Evolutionary conservation across 2,329 filamentous ascomycete genomes (phyloP).

Genomic region (Teratosphaeria zuluensis): DNA sequence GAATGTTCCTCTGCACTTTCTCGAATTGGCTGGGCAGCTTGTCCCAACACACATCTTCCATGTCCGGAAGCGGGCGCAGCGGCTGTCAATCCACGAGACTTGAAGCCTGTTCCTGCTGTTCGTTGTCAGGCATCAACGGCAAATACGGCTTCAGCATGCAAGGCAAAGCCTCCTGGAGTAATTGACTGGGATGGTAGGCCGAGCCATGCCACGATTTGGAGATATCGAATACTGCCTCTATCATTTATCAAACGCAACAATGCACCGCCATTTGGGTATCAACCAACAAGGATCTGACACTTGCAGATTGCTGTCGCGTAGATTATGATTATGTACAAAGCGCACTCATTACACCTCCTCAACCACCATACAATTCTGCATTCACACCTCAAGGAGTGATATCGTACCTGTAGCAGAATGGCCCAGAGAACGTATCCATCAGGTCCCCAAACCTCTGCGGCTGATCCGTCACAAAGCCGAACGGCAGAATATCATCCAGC

Average conservation of each 20-base stretch:
- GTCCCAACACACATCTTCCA: too few relatives aligned
- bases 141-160: too few relatives aligned
- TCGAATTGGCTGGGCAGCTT: too few relatives aligned
- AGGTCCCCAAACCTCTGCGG: constrained; percentile 16
- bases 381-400: neutral
- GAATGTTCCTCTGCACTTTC: too few relatives aligned
- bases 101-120: neutral
- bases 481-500: constrained; percentile 33
- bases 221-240: neutral
- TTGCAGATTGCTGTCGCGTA: neutral
- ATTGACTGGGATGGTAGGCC: too few relatives aligned
- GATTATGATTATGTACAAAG: neutral
- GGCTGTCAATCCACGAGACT: neutral
- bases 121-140: neutral
- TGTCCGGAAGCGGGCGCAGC: neutral
- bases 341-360: neutral
- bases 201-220: neutral
- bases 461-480: constrained; percentile 21
- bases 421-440: constrained; percentile 24
- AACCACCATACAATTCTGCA: neutral
- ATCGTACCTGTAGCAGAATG: constrained; percentile 25
- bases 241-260: neutral
- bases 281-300: neutral
- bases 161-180: too few relatives aligned
- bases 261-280: neutral